These are phyloP conservation scores for Fusarium clavum DNA, from an alignment of 2,329 filamentous ascomycete species.

Conservation along the genomic window DNA sequence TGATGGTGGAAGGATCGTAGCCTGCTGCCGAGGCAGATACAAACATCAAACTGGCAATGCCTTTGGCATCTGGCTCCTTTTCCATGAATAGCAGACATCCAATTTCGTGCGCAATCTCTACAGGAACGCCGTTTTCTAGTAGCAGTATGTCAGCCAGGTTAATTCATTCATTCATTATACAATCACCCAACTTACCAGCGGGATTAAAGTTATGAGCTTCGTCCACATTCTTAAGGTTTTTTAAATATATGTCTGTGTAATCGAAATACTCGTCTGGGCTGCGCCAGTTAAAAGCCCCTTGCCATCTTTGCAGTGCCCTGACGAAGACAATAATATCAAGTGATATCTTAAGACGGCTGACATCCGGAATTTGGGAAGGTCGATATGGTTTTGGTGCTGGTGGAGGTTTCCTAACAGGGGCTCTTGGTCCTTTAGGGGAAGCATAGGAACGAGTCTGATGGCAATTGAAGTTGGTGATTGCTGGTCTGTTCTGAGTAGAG, in stretches of 20 bases:
- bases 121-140: constrained; percentile 38
- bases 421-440: constrained; percentile 22
- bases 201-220: constrained; percentile 37
- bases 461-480: neutral
- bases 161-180: neutral
- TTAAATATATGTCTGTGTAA: constrained; percentile 36
- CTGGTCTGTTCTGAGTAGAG: neutral
- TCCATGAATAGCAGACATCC: constrained; percentile 46
- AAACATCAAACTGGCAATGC: constrained; percentile 40
- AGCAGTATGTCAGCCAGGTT: constrained; percentile 21
- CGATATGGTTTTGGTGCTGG: constrained; percentile 18
- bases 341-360: neutral
- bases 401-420: constrained; percentile 12
- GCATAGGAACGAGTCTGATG: constrained; percentile 37
- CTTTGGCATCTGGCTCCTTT: neutral
- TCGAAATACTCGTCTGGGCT: constrained; percentile 44
- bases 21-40: constrained; percentile 49
- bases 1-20: constrained; percentile 49
- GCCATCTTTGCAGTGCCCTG: constrained; percentile 24
- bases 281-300: constrained; percentile 28
- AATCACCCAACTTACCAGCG: constrained; percentile 38
- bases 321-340: constrained; percentile 33
- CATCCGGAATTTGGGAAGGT: neutral
- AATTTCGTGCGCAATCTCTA: constrained; percentile 43
- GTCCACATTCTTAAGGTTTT: constrained; percentile 37